Conservation (phyloP, 192 early-diverging fungal species). For the Cladochytrium replicatum region DNA sequence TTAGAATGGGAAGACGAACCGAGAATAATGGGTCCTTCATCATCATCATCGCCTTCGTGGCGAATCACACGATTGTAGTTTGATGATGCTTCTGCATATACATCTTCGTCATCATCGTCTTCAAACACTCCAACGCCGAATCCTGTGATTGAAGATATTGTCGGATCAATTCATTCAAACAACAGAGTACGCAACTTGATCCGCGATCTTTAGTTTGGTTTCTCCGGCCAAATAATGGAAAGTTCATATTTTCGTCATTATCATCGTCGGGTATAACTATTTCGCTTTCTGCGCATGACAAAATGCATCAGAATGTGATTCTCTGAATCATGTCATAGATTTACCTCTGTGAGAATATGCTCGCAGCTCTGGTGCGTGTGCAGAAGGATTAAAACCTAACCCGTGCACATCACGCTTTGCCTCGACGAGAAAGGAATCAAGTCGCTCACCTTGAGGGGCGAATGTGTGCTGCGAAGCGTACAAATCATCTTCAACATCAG, state of each 20-base stretch:
- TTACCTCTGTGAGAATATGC: too few species aligned
- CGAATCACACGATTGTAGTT: conserved; percentile 22
- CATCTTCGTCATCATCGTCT: conserved; percentile 26
- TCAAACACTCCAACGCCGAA: conserved; percentile 64
- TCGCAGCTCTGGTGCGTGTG: too few species aligned
- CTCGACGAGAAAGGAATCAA: conserved; percentile 8
- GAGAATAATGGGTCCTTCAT: too few species aligned
- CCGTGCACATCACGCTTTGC: neutral
- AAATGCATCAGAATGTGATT: too few species aligned
- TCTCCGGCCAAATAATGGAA: too few species aligned
- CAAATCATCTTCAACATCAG: conserved; percentile 33
- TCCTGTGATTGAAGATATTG: conserved; percentile 21
- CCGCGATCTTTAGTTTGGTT: too few species aligned
- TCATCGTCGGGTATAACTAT: too few species aligned
- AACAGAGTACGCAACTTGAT: too few species aligned
- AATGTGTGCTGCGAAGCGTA: conserved; percentile 40
- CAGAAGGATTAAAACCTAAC: neutral
- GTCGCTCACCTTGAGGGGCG: conserved; percentile 51
- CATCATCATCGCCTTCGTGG: conserved; percentile 28
- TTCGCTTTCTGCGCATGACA: too few species aligned
- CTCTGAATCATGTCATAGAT: too few species aligned
- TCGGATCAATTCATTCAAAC: conserved; percentile 1
- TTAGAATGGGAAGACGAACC: too few species aligned
- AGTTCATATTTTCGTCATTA: too few species aligned
- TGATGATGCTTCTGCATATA: conserved; percentile 18